Percentiles rank a stretch among this genome's conserved stretches.
Conservation (phyloP, 768 basidiomycete genomes). For the Cubamyces sp. region DNA sequence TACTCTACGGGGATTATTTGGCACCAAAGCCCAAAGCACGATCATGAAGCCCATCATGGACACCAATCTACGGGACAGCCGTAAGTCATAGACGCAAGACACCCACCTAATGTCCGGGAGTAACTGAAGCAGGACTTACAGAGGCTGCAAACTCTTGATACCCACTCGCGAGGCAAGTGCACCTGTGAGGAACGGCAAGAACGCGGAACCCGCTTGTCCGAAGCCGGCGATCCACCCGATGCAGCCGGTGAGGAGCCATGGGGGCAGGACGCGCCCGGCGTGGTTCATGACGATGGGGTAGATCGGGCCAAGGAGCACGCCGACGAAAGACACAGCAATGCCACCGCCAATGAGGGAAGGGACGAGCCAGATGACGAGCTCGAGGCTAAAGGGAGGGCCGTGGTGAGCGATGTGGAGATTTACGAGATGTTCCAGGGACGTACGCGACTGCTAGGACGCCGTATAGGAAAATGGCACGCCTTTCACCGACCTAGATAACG, state of each 20-base stretch:
- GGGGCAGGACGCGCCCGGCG: conserved; percentile 47
- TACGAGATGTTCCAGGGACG: conserved; percentile 10
- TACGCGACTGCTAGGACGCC: conserved; percentile 42
- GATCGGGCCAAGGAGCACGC: conserved; percentile 53
- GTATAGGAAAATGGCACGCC: conserved; percentile 42
- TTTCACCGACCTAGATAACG: conserved; percentile 40
- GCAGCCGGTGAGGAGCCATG: conserved; percentile 43
- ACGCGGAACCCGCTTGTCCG: conserved; percentile 54
- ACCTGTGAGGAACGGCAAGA: conserved; percentile 56
- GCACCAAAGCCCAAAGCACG: not conserved
- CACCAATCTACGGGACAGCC: no score
- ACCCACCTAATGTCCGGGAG: no score
- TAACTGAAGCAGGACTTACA: conserved; percentile 40
- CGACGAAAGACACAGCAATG: conserved; percentile 56
- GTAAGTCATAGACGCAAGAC: no score
- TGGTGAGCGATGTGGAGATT: not conserved
- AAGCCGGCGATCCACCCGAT: conserved; percentile 59
- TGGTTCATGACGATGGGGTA: conserved; percentile 50
- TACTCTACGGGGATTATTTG: not conserved
- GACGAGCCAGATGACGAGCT: conserved; percentile 61
- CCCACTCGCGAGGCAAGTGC: conserved; percentile 45
- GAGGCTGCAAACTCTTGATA: conserved; percentile 50
- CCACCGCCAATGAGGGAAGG: conserved; percentile 57
- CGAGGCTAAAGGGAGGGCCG: conserved; percentile 44
- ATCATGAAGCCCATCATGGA: not conserved